Evolutionary conservation across 2,329 filamentous ascomycete species (phyloP), one percentile per base, ranked within the genome.

Genomic region (Ophiocordyceps australis): DNA sequence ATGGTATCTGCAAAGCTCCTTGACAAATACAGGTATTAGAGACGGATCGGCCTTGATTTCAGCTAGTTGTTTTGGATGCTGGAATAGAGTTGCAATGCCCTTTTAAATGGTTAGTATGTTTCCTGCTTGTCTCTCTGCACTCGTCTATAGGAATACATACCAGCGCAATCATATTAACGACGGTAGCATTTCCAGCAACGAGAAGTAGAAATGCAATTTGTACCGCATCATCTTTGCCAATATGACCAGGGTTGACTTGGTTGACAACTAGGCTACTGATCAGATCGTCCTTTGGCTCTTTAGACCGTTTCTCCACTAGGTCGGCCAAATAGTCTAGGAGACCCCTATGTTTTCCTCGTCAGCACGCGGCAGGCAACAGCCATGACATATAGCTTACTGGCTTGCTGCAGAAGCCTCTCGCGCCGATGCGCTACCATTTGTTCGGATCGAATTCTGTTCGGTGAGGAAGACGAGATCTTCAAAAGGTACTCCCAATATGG

Each of bases 131-230:
- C 20, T 22, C 20, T n/a, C 7, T 7, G 10, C 10, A n/a, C 4
- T 15, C 11, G 14, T 9, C 13, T 7, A 6, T 10, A n/a, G 7
- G 9, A 4, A 8, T 14, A 27, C 41, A n/a, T 29, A 54, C 54
- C 17, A 62, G 42, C 1, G 49, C 45, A 29, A 62, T 62, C 52
- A 58, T 62, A 35, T 54, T 61, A 5, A 62, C 51, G 52, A 62
- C 57, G 1, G 60, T 62, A 0, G 59, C 60, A 20, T 63, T 65
- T 3, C 59, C 59, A 0, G 59, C 58, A 2, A 61, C 57, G 2
- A 64, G 48, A 5, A 62, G 42, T 7, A 64, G 39, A 19, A 63
- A 62, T 0, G 58, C 55, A 24, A 62, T 57, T 29, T 59, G 55
- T 1, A 61, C 44, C 2, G 50, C 48, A 20, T 58, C 55, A 1